Percentiles rank a stretch among this genome's conserved stretches.
phyloP scores from a whole-genome alignment of 2,329 filamentous ascomycete genomes.

The Sordariomycetes sp. region DNA sequence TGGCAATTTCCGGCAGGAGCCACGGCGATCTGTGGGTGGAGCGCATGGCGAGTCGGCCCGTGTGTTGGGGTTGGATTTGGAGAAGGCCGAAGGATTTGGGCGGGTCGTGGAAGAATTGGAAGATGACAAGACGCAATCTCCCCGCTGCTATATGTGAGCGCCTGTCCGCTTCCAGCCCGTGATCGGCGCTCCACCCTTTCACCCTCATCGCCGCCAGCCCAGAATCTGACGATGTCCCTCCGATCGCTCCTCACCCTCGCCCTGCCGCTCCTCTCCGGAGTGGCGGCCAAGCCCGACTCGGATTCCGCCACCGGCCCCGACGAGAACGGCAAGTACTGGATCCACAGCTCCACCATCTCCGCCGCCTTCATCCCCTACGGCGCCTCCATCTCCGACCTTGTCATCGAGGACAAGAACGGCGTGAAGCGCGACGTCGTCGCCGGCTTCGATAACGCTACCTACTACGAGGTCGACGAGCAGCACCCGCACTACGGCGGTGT shows the following conservation, averaged over 20 bases:
- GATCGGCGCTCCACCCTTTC: neutral
- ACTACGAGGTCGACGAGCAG: constrained; percentile 52
- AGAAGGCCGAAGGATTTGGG: neutral
- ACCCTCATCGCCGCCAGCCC: neutral
- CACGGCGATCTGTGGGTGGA: constrained; percentile 1
- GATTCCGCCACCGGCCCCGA: constrained; percentile 20
- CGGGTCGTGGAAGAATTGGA: neutral
- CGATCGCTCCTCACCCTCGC: neutral
- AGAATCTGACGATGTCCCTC: neutral
- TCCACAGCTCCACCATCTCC: constrained; percentile 54
- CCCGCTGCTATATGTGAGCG: neutral
- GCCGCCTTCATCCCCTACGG: constrained; percentile 66
- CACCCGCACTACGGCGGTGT: constrained; percentile 66
- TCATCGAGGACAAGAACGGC: constrained; percentile 59
- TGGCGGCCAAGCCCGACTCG: constrained; percentile 5
- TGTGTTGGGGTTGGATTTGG: neutral
- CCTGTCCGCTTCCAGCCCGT: neutral
- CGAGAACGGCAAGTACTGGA: constrained; percentile 59
- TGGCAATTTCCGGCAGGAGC: neutral
- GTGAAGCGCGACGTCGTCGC: constrained; percentile 59
- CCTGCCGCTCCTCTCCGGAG: constrained; percentile 1
- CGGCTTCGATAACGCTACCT: constrained; percentile 66
- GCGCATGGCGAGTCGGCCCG: neutral
- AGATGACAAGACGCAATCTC: neutral
- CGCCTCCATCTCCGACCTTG: constrained; percentile 60